Evolutionary conservation across 2,329 filamentous ascomycete species (phyloP), one percentile per base, ranked within the genome.

Genomic region (Sphaceloma murrayae): DNA sequence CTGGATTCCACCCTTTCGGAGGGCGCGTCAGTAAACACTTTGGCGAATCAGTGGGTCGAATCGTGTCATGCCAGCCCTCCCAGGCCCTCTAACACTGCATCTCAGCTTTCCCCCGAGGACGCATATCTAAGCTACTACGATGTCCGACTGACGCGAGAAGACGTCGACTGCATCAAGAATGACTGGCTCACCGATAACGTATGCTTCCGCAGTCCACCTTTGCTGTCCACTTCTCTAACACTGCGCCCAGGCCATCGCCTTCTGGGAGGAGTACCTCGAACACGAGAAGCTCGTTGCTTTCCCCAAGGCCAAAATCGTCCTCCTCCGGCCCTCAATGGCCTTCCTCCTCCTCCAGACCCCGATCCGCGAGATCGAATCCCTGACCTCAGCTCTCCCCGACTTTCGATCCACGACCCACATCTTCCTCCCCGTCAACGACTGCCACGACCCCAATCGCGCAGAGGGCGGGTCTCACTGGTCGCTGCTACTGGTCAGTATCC

Each of bases 101-200:
- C 31, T 5, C 9, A 11, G 10, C 16, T 36, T 9, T 17, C 43
- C 11, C 78, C 79, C 10, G 78, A 83, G 52, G 78, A 82, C 63
- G 74, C 77, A 26, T 83, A 81, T 62, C 65, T 85, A 49, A 80
- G 75, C 58, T 84, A 80, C 82, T 61, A 74, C 51, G 57, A 54
- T 46, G 48, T 54, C 14, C 51, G 58, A 88, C 85, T 96, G 54
- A 94, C 85, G 40, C 77, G 80, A 60, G 85, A 91, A 60, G 91
- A 98, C 63, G 77, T 96, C 53, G 83, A 88, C 61, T 81, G 82
- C 11, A 75, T 98, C 47, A 86, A 84, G 65, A 73, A 84, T 63
- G 91, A 95, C 70, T 98, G 91, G 91, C 72, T 98, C 43, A 95
- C 89, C 32, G 91, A 98, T 62, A 95, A 94, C 68, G 85, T 88